Percentiles rank a stretch among this genome's conserved stretches.
Evolutionary conservation across 768 basidiomycete genomes (phyloP).

Genomic region (Tylopilus cervinicoccineus): DNA sequence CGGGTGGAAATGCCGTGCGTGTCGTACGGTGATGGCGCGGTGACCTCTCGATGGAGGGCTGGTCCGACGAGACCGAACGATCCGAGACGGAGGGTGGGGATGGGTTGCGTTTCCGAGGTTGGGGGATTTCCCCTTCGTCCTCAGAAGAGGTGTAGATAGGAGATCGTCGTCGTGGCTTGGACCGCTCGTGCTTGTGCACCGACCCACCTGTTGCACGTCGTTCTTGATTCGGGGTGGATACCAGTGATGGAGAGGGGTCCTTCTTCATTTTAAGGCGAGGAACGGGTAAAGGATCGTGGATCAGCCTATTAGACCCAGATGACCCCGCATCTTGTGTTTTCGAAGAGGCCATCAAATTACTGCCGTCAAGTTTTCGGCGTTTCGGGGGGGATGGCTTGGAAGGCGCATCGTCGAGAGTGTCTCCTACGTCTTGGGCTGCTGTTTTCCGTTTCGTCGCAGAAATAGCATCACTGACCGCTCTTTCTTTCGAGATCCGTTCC

Average conservation of each 20-base stretch:
- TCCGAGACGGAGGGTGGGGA: conserved; percentile 28
- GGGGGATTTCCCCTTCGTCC: conserved; percentile 46
- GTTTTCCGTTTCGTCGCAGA: conserved; percentile 40
- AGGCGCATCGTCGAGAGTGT: conserved; percentile 23
- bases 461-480: conserved; percentile 6
- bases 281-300: conserved; percentile 20
- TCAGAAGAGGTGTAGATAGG: conserved; percentile 68
- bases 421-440: conserved; percentile 27
- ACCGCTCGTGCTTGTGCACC: conserved; percentile 18
- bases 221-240: conserved; percentile 12
- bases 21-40: conserved; percentile 25
- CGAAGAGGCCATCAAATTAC: conserved; percentile 15
- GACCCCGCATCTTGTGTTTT: conserved; percentile 26
- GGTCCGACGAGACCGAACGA: conserved; percentile 21
- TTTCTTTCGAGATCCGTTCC: conserved; percentile 23
- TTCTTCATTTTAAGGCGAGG: conserved; percentile 36
- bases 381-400: conserved; percentile 29
- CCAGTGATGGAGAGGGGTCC: conserved; percentile 29
- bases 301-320: conserved; percentile 34
- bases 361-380: conserved; percentile 41
- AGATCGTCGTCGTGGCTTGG: conserved; percentile 46
- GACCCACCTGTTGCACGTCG: conserved; percentile 6
- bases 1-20: conserved; percentile 33
- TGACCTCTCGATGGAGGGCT: conserved; percentile 9
- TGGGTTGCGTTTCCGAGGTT: conserved; percentile 23